These are phyloP conservation scores for Remersonia thermophila DNA, from an alignment of 2,329 filamentous ascomycete genomes.

Conservation along the genomic window DNA sequence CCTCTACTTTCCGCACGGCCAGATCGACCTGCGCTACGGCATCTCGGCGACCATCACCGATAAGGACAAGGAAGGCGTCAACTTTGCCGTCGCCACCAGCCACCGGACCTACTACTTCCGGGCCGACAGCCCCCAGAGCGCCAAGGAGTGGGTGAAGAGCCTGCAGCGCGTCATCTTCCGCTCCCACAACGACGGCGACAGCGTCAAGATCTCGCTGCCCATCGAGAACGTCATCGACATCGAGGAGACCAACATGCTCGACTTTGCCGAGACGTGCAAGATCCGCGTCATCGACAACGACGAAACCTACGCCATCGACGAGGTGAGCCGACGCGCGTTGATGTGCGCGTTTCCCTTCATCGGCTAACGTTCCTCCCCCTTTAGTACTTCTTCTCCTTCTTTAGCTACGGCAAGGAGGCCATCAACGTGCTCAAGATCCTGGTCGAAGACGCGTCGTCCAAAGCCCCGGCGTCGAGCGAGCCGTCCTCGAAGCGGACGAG, in stretches of 20 bases:
- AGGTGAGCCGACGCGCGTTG: too few relatives aligned
- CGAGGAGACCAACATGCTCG: slow-evolving; percentile 80
- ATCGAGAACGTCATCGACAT: slow-evolving; percentile 84
- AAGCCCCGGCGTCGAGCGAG: slow-evolving; percentile 18
- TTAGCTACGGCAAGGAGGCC: slow-evolving; percentile 72
- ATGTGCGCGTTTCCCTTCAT: slow-evolving; percentile 33
- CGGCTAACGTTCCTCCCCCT: slow-evolving; percentile 22
- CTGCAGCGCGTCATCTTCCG: slow-evolving; percentile 91
- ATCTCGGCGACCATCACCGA: slow-evolving; percentile 73
- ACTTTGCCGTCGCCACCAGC: slow-evolving; percentile 73
- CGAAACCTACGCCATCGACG: slow-evolving; percentile 89
- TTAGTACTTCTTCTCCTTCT: slow-evolving; percentile 98
- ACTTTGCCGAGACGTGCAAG: slow-evolving; percentile 88
- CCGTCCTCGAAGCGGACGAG: slow-evolving; percentile 12
- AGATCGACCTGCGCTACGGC: slow-evolving; percentile 84
- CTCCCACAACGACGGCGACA: slow-evolving; percentile 91
- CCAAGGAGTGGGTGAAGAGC: slow-evolving; percentile 92
- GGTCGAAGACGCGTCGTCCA: slow-evolving; percentile 49
- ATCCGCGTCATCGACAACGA: slow-evolving; percentile 86
- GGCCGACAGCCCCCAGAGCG: slow-evolving; percentile 76
- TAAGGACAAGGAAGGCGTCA: slow-evolving; percentile 62
- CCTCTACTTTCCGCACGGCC: slow-evolving; percentile 81
- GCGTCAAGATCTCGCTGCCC: slow-evolving; percentile 87
- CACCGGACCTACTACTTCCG: slow-evolving; percentile 76
- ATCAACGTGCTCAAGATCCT: slow-evolving; percentile 64